phyloP scores from a whole-genome alignment of 176 grass and related monocot genomes.

The Avena eriantha region DNA sequence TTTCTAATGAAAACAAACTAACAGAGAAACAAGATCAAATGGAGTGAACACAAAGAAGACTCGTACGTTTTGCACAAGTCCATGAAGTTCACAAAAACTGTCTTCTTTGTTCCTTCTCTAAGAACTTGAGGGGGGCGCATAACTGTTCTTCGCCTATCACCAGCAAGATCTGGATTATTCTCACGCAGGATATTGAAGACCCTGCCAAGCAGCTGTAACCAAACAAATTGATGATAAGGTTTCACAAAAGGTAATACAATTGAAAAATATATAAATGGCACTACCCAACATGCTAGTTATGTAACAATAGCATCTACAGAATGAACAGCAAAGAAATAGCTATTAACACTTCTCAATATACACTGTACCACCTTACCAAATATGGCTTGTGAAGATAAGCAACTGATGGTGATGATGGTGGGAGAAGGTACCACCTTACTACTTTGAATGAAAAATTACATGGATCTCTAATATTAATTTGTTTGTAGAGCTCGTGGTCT shows the following conservation, averaged over 20 bases:
- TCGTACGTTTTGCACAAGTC: slow-evolving; percentile 91
- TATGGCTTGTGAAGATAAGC: not conserved
- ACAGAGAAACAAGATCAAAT: not conserved
- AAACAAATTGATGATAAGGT: slow-evolving; percentile 32
- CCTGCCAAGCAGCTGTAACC: slow-evolving; percentile 76
- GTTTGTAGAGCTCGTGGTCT: not conserved
- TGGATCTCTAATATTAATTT: not conserved
- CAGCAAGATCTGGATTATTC: slow-evolving; percentile 99
- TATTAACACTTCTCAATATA: not conserved
- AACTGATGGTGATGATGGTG: not conserved
- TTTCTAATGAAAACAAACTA: slow-evolving; percentile 10
- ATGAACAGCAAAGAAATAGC: slow-evolving; percentile 1
- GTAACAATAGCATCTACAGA: not conserved
- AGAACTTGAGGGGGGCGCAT: slow-evolving; percentile 99
- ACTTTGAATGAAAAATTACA: not conserved
- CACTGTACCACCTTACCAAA: not conserved
- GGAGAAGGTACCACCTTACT: not conserved
- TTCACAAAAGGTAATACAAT: slow-evolving; percentile 34
- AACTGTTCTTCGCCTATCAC: slow-evolving; percentile 93
- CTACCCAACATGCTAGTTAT: not conserved
- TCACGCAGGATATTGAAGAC: slow-evolving; percentile 98
- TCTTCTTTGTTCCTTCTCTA: slow-evolving; percentile 98
- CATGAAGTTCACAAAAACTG: slow-evolving; percentile 99
- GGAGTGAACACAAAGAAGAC: slow-evolving; percentile 2
- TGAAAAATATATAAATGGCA: slow-evolving; percentile 3